These are phyloP conservation scores for Exophiala lecanii-corni DNA, from an alignment of 2,329 filamentous ascomycete genomes.

Conservation along the genomic window DNA sequence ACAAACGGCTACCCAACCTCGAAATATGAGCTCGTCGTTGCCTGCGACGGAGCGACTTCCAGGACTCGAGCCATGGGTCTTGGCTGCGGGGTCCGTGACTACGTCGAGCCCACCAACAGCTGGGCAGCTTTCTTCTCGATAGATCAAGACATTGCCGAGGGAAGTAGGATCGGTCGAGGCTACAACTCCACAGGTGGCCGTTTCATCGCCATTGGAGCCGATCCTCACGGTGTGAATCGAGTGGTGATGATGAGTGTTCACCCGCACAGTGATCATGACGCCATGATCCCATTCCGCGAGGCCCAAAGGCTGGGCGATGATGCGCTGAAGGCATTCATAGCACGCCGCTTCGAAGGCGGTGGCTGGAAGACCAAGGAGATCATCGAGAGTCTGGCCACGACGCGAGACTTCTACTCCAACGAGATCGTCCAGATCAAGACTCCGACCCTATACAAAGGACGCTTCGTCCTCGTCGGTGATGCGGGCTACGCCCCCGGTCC, in stretches of 20 bases:
- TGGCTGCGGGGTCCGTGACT: constrained; percentile 36
- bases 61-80: constrained; percentile 44
- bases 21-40: constrained; percentile 47
- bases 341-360: constrained; percentile 26
- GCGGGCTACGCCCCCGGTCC: constrained; percentile 35
- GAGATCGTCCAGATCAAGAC: constrained; percentile 34
- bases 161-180: constrained; percentile 35
- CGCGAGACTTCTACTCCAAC: constrained; percentile 36
- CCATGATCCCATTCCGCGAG: constrained; percentile 36
- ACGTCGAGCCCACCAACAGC: constrained; percentile 35
- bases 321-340: constrained; percentile 32
- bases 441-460: constrained; percentile 30
- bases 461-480: constrained; percentile 40
- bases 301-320: constrained; percentile 36
- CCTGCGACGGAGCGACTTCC: constrained; percentile 46
- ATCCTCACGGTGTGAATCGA: constrained; percentile 32
- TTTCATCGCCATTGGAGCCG: constrained; percentile 34
- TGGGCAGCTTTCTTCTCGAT: constrained; percentile 44
- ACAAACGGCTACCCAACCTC: constrained; percentile 33
- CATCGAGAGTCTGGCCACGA: constrained; percentile 29
- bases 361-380: constrained; percentile 34
- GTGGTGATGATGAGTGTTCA: constrained; percentile 36
- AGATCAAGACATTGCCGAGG: constrained; percentile 36
- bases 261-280: constrained; percentile 28
- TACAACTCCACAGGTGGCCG: constrained; percentile 39